Evolutionary conservation across 1,284 basidiomycete species (phyloP).

Genomic region (Microbotryum violaceum): DNA sequence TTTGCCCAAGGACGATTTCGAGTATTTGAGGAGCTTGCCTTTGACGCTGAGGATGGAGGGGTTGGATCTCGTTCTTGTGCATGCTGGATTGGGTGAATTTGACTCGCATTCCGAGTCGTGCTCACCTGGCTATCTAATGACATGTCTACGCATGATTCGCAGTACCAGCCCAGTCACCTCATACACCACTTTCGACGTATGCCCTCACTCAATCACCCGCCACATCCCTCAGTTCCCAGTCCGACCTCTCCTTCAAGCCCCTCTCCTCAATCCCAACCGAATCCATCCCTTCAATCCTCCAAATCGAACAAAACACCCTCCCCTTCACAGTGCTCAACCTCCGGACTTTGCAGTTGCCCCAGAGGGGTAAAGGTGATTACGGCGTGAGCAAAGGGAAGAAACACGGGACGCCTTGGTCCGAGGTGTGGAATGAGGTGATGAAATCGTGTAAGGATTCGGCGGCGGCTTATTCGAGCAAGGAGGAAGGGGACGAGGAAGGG

Average conservation of each 20-base stretch:
- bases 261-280: neutral
- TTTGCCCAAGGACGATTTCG: constrained; percentile 54
- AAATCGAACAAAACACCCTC: constrained; percentile 21
- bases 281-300: constrained; percentile 13
- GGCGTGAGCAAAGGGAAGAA: constrained; percentile 11
- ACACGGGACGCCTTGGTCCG: constrained; percentile 28
- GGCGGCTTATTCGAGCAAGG: neutral
- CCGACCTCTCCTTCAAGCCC: constrained; percentile 9
- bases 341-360: constrained; percentile 29
- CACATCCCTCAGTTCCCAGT: constrained; percentile 6
- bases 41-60: constrained; percentile 66
- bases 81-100: constrained; percentile 56
- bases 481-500: constrained; percentile 4
- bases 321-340: constrained; percentile 37
- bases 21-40: constrained; percentile 63
- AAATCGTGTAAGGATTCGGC: constrained; percentile 7
- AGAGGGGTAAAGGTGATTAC: constrained; percentile 27
- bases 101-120: neutral
- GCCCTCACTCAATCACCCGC: neutral
- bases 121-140: neutral
- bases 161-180: neutral
- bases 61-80: constrained; percentile 67
- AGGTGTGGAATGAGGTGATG: constrained; percentile 32
- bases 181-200: neutral
- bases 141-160: neutral